phyloP scores from a whole-genome alignment of 768 basidiomycete genomes.

The Leucosporidium yakuticum region DNA sequence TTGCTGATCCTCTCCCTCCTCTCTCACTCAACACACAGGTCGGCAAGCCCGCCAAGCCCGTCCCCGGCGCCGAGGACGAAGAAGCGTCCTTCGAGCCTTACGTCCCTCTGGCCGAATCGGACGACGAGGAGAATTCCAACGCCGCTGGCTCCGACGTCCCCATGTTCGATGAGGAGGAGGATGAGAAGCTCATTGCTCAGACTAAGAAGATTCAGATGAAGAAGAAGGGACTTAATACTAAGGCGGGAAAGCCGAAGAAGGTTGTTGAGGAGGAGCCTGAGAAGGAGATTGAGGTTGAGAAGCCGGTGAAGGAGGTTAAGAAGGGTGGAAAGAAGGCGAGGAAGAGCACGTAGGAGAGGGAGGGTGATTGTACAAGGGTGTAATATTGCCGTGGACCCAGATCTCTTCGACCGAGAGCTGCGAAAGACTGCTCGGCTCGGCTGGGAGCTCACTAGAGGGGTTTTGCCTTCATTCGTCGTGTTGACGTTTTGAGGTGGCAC shows the following conservation, averaged over 20 bases:
- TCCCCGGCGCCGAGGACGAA: slow-evolving; percentile 38
- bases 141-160: slow-evolving; percentile 1
- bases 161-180: slow-evolving; percentile 67
- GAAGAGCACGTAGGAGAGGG: too few relatives aligned
- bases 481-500: too few relatives aligned
- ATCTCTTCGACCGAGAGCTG: too few relatives aligned
- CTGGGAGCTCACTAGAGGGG: too few relatives aligned
- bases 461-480: too few relatives aligned
- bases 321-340: too few relatives aligned
- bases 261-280: slow-evolving; percentile 32
- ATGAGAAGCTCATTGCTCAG: slow-evolving; percentile 68
- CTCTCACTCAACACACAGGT: background rate
- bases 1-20: background rate
- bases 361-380: too few relatives aligned
- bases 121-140: slow-evolving; percentile 21
- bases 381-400: too few relatives aligned
- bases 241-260: slow-evolving; percentile 34
- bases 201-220: slow-evolving; percentile 53
- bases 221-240: slow-evolving; percentile 47
- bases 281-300: slow-evolving; percentile 14
- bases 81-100: slow-evolving; percentile 38
- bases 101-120: slow-evolving; percentile 44
- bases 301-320: slow-evolving; percentile 6
- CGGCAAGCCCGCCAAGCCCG: slow-evolving; percentile 40
- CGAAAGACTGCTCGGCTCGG: too few relatives aligned